These are phyloP conservation scores for Lactarius quietus DNA, from an alignment of 768 basidiomycete species.

Conservation along the genomic window DNA sequence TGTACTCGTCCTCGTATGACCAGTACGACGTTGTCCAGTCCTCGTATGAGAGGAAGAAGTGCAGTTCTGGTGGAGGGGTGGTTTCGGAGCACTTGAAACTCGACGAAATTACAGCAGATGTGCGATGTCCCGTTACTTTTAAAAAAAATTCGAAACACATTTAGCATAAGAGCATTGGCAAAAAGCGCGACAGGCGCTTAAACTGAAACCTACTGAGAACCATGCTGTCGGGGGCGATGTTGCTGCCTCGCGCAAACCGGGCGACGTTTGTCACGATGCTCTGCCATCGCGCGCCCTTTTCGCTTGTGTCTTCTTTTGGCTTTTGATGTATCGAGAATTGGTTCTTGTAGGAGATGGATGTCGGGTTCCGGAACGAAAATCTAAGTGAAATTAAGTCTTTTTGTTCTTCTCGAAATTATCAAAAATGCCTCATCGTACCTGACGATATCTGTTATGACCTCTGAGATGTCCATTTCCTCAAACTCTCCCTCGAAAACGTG, in stretches of 20 bases:
- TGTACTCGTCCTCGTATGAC: slow-evolving; percentile 8
- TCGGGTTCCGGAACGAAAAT: slow-evolving; percentile 12
- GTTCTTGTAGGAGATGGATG: slow-evolving; percentile 4
- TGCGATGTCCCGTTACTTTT: slow-evolving; percentile 19
- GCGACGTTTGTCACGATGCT: slow-evolving; percentile 6
- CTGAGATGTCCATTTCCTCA: slow-evolving; percentile 7
- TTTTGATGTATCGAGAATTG: slow-evolving; percentile 18
- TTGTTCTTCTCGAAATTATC: not conserved
- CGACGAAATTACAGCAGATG: slow-evolving; percentile 8
- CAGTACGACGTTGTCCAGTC: slow-evolving; percentile 15
- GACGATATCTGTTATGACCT: slow-evolving; percentile 5
- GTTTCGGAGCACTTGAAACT: not conserved
- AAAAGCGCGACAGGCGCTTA: not conserved
- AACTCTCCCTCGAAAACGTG: slow-evolving; percentile 15
- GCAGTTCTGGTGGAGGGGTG: slow-evolving; percentile 11
- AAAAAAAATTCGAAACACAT: not conserved
- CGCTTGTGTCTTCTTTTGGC: slow-evolving; percentile 9
- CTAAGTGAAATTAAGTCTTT: not conserved
- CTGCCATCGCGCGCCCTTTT: slow-evolving; percentile 13
- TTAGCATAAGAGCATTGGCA: not conserved
- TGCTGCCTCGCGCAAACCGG: not conserved
- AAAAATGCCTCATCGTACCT: not conserved
- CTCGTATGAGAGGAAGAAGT: slow-evolving; percentile 20
- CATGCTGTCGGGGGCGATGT: slow-evolving; percentile 10
- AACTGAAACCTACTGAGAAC: slow-evolving; percentile 11